Evolutionary conservation across 73 alveolate species (phyloP).

Genomic region (Tetrahymena elliotti): DNA sequence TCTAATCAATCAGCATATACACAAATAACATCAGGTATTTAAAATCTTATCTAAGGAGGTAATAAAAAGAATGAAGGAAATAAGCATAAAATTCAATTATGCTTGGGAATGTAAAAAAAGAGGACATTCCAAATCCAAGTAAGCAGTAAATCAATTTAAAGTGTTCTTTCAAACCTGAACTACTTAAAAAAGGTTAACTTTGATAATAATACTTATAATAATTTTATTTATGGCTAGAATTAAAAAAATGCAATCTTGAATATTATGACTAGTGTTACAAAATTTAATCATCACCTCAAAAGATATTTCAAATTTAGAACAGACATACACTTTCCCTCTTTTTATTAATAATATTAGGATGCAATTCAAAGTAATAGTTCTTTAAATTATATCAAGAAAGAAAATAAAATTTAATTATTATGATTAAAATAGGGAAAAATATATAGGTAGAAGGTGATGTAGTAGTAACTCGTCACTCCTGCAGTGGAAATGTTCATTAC

Average conservation of each 20-base stretch:
- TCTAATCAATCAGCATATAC: not conserved
- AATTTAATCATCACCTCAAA: not conserved
- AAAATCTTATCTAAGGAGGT: not conserved
- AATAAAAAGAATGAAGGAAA: not conserved
- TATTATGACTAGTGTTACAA: not conserved
- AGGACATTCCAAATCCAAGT: not conserved
- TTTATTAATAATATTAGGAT: not conserved
- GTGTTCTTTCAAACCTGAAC: not conserved
- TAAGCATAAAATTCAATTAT: not conserved
- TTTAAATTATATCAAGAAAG: too few species aligned
- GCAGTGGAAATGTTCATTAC: not conserved
- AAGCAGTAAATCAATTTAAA: not conserved
- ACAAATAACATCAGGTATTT: not conserved
- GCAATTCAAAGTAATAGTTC: not conserved
- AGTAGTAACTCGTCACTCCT: not conserved
- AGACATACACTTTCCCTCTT: not conserved
- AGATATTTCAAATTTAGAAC: not conserved
- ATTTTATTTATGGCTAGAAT: not conserved
- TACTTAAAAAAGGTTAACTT: not conserved
- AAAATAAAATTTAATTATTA: not conserved
- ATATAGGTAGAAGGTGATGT: not conserved
- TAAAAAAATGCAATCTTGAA: not conserved
- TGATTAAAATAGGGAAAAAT: not conserved
- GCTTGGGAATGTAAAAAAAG: not conserved
- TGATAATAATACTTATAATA: not conserved